Percentiles rank a stretch among this genome's conserved stretches.
Evolutionary conservation across 2,329 filamentous ascomycete species (phyloP).

Genomic region (Nannizzia gypsea): DNA sequence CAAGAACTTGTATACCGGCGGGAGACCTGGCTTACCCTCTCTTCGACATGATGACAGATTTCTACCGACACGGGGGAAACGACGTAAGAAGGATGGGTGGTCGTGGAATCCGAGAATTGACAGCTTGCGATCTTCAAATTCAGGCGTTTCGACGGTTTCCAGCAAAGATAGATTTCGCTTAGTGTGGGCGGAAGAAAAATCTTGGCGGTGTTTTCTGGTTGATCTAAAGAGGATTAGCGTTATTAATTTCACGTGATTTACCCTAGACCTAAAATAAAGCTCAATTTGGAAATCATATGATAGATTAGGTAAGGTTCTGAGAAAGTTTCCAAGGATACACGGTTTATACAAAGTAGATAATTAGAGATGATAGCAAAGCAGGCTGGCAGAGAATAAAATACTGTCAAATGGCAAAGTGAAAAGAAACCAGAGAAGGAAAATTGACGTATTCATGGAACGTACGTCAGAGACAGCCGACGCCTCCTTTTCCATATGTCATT

Average conservation of each 20-base stretch:
- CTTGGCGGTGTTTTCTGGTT: constrained; percentile 29
- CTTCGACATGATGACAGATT: constrained; percentile 40
- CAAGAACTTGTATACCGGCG: neutral
- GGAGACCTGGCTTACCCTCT: constrained; percentile 33
- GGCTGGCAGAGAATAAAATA: neutral
- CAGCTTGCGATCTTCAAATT: constrained; percentile 5
- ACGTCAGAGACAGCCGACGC: constrained; percentile 5
- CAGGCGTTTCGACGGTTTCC: constrained; percentile 5
- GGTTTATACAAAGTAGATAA: neutral
- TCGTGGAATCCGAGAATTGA: constrained; percentile 9
- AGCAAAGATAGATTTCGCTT: constrained; percentile 28
- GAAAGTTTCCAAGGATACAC: too few relatives aligned
- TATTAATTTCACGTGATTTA: constrained; percentile 15
- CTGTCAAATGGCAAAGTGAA: neutral
- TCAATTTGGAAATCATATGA: neutral
- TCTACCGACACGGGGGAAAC: constrained; percentile 28
- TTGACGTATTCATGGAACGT: neutral
- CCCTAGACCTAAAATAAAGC: constrained; percentile 27
- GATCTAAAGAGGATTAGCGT: neutral
- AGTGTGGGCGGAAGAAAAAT: constrained; percentile 34
- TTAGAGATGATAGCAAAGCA: neutral
- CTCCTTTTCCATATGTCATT: constrained; percentile 4
- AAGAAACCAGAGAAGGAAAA: neutral
- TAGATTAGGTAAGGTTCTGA: neutral
- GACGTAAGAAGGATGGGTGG: constrained; percentile 22